Evolutionary conservation across 306 rosid genomes (phyloP), one percentile per base, ranked within the genome.

Genomic region (Acmispon strigosus): DNA sequence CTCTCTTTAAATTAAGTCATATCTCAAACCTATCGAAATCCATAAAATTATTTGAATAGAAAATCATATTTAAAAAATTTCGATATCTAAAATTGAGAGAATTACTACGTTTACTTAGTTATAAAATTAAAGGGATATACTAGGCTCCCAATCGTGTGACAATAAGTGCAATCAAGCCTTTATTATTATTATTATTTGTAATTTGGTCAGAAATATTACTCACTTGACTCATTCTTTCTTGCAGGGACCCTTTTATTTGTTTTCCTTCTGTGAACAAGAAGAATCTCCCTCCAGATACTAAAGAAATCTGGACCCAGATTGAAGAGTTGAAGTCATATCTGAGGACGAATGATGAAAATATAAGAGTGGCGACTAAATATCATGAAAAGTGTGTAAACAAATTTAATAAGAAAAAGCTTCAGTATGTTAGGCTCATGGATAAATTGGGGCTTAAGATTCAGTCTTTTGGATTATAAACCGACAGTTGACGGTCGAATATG

Each of bases 201-300:
- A 45, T 73, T 72, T 58, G 22, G 1, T 19, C 39, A 22, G 66
- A 58, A 48, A 64, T 49, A 60, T 60, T 51, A 51, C 75, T 39
- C 16, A 16, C 7, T 27, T 24, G 34, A 49, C 69, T 18, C 5
- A 51, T 49, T 79, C 37, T 56, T n/a, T 42, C 53, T 64, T 82
- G 7, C 45, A 86, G 91, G 82, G 47, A 82, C 7, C 86, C 86
- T 43, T 27, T 2, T 8, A 51, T 86, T 47, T 73, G 70, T 67
- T 88, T 88, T 66, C 87, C 84, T 41, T 66, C 45, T 59, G 48
- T 59, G 41, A 70, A 69, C 39, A 36, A n/a, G 37, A 45, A 4
- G 41, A 17, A 8, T 8, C 8, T 13, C 22, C 45, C 73, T 5
- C 20, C n/a, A 11, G 52, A 62, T 10, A 42, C 19, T 34, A 34